Conservation (phyloP, 345 rosid species). For the Sonneratia alba region DNA sequence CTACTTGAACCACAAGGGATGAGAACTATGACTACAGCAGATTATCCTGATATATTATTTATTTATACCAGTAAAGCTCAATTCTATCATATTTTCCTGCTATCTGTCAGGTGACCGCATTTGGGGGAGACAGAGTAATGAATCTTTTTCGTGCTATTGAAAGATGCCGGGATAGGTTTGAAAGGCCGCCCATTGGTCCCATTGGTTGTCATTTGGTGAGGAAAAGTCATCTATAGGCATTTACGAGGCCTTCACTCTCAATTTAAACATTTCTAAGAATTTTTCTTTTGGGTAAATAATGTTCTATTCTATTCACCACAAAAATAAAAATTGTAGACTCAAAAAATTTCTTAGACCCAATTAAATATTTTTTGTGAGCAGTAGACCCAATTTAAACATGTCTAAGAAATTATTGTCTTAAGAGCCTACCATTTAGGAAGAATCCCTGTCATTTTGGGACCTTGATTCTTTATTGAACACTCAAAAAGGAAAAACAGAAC, state of each 20-base stretch:
- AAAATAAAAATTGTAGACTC: too few relatives aligned
- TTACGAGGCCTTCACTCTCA: neutral
- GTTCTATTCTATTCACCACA: too few relatives aligned
- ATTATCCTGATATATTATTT: too few relatives aligned
- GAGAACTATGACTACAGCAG: neutral
- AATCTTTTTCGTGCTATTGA: constrained; percentile 67
- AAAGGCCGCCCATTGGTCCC: constrained; percentile 88
- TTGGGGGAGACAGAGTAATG: constrained; percentile 85
- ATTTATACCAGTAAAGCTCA: neutral
- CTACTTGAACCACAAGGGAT: constrained; percentile 9
- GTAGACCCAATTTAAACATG: neutral
- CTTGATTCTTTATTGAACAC: too few relatives aligned
- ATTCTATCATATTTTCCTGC: neutral
- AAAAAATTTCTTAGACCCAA: too few relatives aligned
- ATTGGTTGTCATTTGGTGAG: constrained; percentile 81
- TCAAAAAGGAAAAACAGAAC: too few relatives aligned
- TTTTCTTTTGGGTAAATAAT: too few relatives aligned
- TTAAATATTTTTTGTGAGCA: too few relatives aligned
- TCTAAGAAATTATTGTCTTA: neutral
- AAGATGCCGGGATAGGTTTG: constrained; percentile 44
- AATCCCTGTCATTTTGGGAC: neutral
- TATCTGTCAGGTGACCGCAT: constrained; percentile 68
- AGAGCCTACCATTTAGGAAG: neutral
- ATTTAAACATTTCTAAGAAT: neutral
- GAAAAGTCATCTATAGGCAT: neutral